Evolutionary conservation across 2,329 filamentous ascomycete genomes (phyloP), one percentile per base, ranked within the genome.

Genomic region (Aspergillus niger): DNA sequence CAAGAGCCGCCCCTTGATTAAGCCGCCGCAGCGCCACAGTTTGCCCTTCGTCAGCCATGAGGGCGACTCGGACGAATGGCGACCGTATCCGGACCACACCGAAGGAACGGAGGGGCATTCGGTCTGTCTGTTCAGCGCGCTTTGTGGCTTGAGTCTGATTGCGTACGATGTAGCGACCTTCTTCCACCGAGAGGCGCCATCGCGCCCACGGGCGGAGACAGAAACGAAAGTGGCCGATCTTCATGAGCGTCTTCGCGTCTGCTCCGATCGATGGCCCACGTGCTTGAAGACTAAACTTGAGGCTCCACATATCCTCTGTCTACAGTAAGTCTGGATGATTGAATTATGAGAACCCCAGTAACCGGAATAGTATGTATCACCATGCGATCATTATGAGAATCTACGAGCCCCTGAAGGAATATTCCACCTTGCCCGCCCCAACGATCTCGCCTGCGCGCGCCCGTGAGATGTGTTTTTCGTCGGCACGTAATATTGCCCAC

Each of bases 311-410:
- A 58, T 67, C 38, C 38, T 71, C 15, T 66, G 59, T 43, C 49
- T 71, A 32, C 68, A 71, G 69, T 71, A 50, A 52, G 67, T 62
- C 24, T n/a, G 5, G 5, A 2, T 13, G 20, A 4, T 6, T 3
- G 2, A 5, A 6, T 0, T 8, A 1, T 1, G n/a, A 2, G 8
- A 10, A 30, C 7, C 28, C 5, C 8, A 5, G 57, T 62, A 55
- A 62, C 62, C 8, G 8, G 15, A 8, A 2, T 17, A 78, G 76
- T 48, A 74, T 77, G 63, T 72, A 77, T 47, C 75, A 76, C 47
- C 72, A 79, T 53, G 62, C 69, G n/a, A 67, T 76, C n/a, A 63
- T 76, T 8, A 72, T 77, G 32, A 65, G 66, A 1, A 63, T 78
- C 1, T 77, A 72, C 57, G 70, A 63, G 3, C 48, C 62, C 15